Evolutionary conservation across 305 asterid genomes (phyloP), one percentile per base, ranked within the genome.

Genomic region (Fraxinus sp.): DNA sequence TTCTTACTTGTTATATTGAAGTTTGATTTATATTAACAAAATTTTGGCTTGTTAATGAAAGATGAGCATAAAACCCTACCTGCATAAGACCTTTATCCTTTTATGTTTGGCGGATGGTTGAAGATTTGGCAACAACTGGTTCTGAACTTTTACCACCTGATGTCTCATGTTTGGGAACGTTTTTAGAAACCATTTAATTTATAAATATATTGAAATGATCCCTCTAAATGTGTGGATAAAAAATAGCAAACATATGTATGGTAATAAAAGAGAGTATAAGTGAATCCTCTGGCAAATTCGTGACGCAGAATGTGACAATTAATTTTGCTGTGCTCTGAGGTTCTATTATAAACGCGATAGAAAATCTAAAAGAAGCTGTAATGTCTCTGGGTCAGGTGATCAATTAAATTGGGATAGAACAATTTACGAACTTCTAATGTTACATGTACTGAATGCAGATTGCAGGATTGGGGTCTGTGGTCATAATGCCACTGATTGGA

Each of bases 401-500:
- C 62, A 52, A 52, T 16, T 52, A 16, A 52, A 7, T 49, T 49
- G 59, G 59, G 59, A 49, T 14, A 49, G 62, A 52, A 52, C 62
- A 16, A 16, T 52, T 52, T 16, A 52, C 62, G 22, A 16, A 52
- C 62, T 52, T 52, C 62, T 52, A 55, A 55, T 55, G 30, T 59
- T 59, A 59, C 28, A 20, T 18, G 66, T n/a, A n/a, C 26, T 18
- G 66, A 57, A 18, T 87, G 83, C 84, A 85, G 90, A 68, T 84
- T 73, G 79, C 88, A 2, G 89, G 90, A 68, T 35, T 85, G 80
- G 88, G 89, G 46, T 81, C 89, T 36, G 83, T 88, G 77, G 82
- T 88, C 81, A 76, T 88, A 88, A 88, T 86, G 90, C 90, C 90
- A 39, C 71, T 88, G 46, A 78, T 88, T 33, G 90, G 90, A 33